Conservation (phyloP, 192 early-diverging fungal genomes). For the Irineochytrium annulatum region DNA sequence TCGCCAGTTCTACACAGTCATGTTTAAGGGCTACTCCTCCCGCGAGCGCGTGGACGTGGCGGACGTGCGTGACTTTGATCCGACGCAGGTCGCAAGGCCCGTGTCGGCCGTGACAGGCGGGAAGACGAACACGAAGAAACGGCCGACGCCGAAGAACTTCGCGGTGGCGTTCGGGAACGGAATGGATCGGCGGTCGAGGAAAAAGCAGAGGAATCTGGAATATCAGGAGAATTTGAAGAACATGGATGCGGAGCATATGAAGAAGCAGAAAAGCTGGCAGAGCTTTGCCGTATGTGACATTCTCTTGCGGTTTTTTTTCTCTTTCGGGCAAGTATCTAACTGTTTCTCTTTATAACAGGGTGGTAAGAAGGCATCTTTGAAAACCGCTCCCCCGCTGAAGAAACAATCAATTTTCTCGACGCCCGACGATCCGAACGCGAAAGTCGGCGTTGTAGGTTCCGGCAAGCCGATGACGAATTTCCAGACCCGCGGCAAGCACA, state of each 20-base stretch:
- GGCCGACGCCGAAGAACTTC: constrained; percentile 22
- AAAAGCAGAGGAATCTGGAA: constrained; percentile 43
- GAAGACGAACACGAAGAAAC: constrained; percentile 5
- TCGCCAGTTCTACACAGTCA: constrained; percentile 50
- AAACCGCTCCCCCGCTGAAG: constrained; percentile 39
- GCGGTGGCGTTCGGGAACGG: constrained; percentile 27
- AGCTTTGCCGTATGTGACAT: constrained; percentile 71
- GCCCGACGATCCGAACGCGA: constrained; percentile 73
- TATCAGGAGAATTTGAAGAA: constrained; percentile 34
- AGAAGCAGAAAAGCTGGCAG: constrained; percentile 74
- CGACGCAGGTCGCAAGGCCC: constrained; percentile 23
- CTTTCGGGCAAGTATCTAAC: too few species aligned
- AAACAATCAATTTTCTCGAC: constrained; percentile 78
- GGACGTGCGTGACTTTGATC: constrained; percentile 38
- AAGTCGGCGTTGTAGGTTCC: constrained; percentile 78
- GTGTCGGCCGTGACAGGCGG: constrained; percentile 22
- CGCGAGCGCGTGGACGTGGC: constrained; percentile 45
- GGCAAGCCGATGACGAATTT: constrained; percentile 75
- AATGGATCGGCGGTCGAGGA: constrained; percentile 45
- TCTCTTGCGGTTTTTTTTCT: too few species aligned
- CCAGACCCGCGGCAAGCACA: constrained; percentile 70
- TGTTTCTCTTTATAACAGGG: too few species aligned
- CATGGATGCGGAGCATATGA: constrained; percentile 53
- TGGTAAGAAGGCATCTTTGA: constrained; percentile 34
- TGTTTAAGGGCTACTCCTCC: constrained; percentile 60